Percentiles rank a stretch among this genome's conserved stretches.
Conservation (phyloP, 129 eudicot genomes). For the Helichrysum umbraculigerum region DNA sequence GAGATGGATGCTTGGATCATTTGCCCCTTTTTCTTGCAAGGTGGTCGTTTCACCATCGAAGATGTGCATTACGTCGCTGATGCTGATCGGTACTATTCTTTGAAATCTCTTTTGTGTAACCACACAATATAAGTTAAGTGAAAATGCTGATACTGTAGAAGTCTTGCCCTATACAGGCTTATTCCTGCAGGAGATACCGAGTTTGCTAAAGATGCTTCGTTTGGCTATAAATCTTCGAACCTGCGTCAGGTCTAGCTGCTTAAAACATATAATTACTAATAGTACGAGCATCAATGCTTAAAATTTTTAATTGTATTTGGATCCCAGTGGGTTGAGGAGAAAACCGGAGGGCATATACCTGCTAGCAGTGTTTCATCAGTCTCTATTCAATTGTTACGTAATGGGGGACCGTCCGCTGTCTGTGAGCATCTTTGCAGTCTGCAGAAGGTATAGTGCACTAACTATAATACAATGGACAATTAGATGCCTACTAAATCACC, state of each 20-base stretch:
- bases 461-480: background rate
- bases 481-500: no score
- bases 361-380: constrained; percentile 81
- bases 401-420: constrained; percentile 92
- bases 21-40: constrained; percentile 96
- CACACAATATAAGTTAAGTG: constrained; percentile 17
- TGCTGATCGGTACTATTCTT: constrained; percentile 58
- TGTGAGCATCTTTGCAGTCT: constrained; percentile 89
- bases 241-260: constrained; percentile 69
- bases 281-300: background rate
- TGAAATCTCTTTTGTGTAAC: background rate
- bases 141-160: constrained; percentile 14
- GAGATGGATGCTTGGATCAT: constrained; percentile 98
- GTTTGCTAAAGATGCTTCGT: constrained; percentile 98
- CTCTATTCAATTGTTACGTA: constrained; percentile 76
- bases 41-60: constrained; percentile 89
- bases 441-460: constrained; percentile 58
- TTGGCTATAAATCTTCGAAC: constrained; percentile 94
- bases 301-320: constrained; percentile 5
- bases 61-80: constrained; percentile 98
- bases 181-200: constrained; percentile 98
- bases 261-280: background rate
- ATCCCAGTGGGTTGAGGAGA: constrained; percentile 97
- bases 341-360: constrained; percentile 74
- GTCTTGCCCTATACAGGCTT: constrained; percentile 56